phyloP scores from a whole-genome alignment of 1,139 yeast genomes.

The Geotrichum europaeum region DNA sequence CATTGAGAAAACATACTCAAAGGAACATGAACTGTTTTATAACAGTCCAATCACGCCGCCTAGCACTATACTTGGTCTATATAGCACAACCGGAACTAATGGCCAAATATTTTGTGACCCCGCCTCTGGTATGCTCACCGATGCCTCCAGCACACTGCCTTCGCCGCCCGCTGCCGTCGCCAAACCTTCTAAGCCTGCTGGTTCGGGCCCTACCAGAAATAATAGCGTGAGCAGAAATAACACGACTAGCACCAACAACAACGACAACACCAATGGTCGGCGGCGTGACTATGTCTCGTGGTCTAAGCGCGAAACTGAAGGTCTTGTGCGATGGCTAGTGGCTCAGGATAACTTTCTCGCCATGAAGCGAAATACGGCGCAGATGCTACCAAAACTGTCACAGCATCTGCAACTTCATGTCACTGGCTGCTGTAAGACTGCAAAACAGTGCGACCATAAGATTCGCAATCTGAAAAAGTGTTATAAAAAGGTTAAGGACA shows the following conservation, averaged over 20 bases:
- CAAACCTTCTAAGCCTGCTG: not conserved
- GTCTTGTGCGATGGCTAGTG: conserved; percentile 13
- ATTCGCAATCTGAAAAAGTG: conserved; percentile 15
- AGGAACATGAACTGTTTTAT: not conserved
- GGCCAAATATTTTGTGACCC: not conserved
- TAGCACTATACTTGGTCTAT: not conserved
- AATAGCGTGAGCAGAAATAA: not conserved
- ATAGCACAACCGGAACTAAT: not conserved
- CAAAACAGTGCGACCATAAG: conserved; percentile 16
- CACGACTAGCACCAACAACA: not conserved
- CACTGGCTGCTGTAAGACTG: conserved; percentile 14
- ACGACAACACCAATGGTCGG: not conserved
- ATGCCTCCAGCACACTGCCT: not conserved
- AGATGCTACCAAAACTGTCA: conserved; percentile 13
- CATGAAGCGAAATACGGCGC: conserved; percentile 12
- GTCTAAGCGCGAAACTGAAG: conserved; percentile 15
- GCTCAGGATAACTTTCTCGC: conserved; percentile 9
- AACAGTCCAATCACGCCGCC: not conserved
- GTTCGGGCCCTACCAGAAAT: not conserved
- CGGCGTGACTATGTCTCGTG: conserved; percentile 16
- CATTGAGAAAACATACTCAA: not conserved
- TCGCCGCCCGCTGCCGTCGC: not conserved
- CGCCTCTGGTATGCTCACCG: not conserved
- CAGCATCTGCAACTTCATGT: conserved; percentile 4
- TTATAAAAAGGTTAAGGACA: conserved; percentile 13